These are phyloP conservation scores for Mucor sp. DNA, from an alignment of 371 early-diverging fungal species.

Conservation along the genomic window DNA sequence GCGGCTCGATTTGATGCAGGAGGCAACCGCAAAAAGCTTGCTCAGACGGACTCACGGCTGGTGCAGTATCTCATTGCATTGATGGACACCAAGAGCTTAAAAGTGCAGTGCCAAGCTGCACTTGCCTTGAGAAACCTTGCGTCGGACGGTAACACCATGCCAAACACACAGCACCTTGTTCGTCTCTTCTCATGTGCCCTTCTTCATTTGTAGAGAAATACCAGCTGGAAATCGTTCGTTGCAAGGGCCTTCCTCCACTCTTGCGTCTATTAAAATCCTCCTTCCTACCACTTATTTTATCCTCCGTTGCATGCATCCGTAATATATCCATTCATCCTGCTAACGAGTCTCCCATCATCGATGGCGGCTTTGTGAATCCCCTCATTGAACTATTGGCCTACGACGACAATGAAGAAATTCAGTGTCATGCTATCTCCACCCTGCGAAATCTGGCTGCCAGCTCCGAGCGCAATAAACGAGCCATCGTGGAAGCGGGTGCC, in stretches of 20 bases:
- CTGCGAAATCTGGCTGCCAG: conserved; percentile 87
- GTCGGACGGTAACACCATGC: conserved; percentile 8
- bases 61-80: conserved; percentile 79
- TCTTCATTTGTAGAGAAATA: conserved; percentile 62
- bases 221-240: conserved; percentile 82
- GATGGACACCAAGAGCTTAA: conserved; percentile 77
- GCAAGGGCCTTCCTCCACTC: conserved; percentile 76
- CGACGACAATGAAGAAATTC: conserved; percentile 82
- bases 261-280: conserved; percentile 77
- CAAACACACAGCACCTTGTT: no score
- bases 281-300: conserved; percentile 76
- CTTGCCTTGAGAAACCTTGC: conserved; percentile 87
- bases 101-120: conserved; percentile 90
- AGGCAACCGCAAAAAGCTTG: conserved; percentile 72
- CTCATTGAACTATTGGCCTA: conserved; percentile 73
- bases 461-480: conserved; percentile 76
- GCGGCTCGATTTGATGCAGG: conserved; percentile 20
- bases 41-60: conserved; percentile 75
- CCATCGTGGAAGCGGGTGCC: conserved; percentile 80
- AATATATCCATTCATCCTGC: conserved; percentile 90
- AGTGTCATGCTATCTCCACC: conserved; percentile 86
- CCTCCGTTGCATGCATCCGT: conserved; percentile 90
- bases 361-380: conserved; percentile 79
- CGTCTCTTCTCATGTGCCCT: neutral
- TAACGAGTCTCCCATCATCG: conserved; percentile 87